phyloP scores from a whole-genome alignment of 2,329 filamentous ascomycete species.

The Chaetomium globosum region DNA sequence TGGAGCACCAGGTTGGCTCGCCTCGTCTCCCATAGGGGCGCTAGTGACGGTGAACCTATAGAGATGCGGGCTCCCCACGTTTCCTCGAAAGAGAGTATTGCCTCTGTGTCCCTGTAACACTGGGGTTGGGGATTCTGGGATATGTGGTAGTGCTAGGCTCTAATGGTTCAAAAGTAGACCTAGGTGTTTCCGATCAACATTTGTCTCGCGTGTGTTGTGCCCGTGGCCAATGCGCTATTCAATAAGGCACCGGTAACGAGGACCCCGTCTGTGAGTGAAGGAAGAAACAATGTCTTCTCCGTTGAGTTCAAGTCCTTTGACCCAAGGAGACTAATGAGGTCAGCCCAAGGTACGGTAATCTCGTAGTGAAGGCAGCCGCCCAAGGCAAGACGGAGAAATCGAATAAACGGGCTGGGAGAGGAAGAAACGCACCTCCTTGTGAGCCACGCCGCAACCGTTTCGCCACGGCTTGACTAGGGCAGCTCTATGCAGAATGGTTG shows the following conservation, averaged over 20 bases:
- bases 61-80: neutral
- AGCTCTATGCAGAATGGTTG: neutral
- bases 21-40: constrained; percentile 36
- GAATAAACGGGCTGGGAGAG: neutral
- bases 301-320: neutral
- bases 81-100: neutral
- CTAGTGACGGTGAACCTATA: neutral
- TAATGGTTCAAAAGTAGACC: neutral
- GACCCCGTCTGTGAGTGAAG: neutral
- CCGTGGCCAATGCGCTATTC: neutral
- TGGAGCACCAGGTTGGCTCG: constrained; percentile 37
- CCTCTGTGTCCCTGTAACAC: neutral
- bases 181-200: neutral
- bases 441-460: constrained; percentile 7
- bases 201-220: neutral
- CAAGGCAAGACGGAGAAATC: neutral
- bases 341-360: neutral
- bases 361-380: neutral
- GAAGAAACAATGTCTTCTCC: neutral
- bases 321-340: neutral
- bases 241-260: neutral
- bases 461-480: constrained; percentile 1
- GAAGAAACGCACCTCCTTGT: neutral
- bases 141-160: neutral
- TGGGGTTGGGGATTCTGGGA: neutral